A percentile compares a stretch with the other conserved stretches of the same genome.
These are phyloP conservation scores for Onygena corvina DNA, from an alignment of 2,329 filamentous ascomycete species.

Conservation along the genomic window DNA sequence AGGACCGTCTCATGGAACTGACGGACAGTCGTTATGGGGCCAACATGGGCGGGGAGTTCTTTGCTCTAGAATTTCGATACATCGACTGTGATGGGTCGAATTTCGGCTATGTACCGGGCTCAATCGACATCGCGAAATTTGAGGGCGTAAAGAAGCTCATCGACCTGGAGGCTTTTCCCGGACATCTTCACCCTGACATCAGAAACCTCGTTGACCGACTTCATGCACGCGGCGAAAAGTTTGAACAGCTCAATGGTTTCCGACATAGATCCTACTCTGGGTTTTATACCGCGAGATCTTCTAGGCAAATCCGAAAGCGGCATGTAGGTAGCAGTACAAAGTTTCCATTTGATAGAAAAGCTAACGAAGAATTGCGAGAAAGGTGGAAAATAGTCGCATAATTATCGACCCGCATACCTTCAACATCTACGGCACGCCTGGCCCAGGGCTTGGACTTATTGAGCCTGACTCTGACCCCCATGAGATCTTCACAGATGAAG, in stretches of 20 bases:
- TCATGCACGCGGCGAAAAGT: neutral
- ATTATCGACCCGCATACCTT: neutral
- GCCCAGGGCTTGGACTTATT: neutral
- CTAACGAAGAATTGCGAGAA: neutral
- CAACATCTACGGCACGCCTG: neutral
- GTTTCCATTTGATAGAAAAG: neutral
- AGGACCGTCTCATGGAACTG: neutral
- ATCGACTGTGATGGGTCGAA: neutral
- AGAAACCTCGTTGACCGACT: neutral
- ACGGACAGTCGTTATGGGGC: neutral
- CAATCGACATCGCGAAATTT: neutral
- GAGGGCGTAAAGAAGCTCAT: neutral
- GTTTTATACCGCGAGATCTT: neutral
- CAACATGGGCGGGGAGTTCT: neutral
- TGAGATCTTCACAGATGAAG: neutral
- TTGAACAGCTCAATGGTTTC: neutral
- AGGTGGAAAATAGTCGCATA: neutral
- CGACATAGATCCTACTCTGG: neutral
- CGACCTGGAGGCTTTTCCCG: neutral
- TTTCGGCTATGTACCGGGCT: neutral
- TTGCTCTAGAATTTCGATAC: neutral
- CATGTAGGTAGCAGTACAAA: neutral
- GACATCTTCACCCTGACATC: neutral
- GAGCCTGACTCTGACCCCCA: neutral
- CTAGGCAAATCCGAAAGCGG: neutral